A percentile compares a stretch with the other conserved stretches of the same genome.
These are phyloP conservation scores for Cystobasidium pallidum DNA, from an alignment of 1,284 basidiomycete genomes.

Conservation along the genomic window DNA sequence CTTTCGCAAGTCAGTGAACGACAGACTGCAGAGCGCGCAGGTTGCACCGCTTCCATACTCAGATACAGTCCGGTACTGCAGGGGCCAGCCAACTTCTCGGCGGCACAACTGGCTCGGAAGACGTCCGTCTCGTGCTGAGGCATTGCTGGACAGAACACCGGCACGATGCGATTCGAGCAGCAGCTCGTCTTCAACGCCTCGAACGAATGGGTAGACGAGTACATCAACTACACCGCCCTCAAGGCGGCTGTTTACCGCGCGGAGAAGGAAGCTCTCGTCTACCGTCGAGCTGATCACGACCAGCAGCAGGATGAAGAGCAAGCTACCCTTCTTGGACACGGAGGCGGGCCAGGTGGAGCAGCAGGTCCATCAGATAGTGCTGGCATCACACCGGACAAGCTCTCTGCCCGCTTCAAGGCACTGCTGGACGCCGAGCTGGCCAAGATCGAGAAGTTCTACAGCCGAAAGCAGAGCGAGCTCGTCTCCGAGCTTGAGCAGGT, in stretches of 20 bases:
- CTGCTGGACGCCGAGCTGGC: constrained; percentile 79
- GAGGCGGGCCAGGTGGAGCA: constrained; percentile 65
- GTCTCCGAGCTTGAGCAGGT: constrained; percentile 67
- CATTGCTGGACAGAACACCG: neutral
- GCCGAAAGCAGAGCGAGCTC: constrained; percentile 72
- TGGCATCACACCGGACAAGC: constrained; percentile 56
- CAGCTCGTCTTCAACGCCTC: constrained; percentile 92
- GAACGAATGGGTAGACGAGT: constrained; percentile 92
- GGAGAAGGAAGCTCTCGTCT: constrained; percentile 63
- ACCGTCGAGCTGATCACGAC: constrained; percentile 62
- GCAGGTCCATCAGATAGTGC: constrained; percentile 59
- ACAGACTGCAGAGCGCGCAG: too few species aligned
- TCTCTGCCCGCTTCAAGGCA: constrained; percentile 67
- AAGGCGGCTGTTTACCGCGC: constrained; percentile 81
- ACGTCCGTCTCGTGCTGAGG: neutral
- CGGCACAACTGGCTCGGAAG: neutral
- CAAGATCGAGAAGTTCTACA: constrained; percentile 84
- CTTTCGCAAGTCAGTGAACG: too few species aligned
- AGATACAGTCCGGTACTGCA: too few species aligned
- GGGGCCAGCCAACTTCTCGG: neutral
- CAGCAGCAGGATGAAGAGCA: constrained; percentile 66
- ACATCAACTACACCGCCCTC: constrained; percentile 79
- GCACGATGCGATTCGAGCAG: constrained; percentile 59
- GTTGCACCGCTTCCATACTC: too few species aligned
- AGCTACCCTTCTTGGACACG: constrained; percentile 62